Base-by-base conservation (phyloP, 495 filamentous ascomycete genomes). In the Penicillium waksmanii region DNA sequence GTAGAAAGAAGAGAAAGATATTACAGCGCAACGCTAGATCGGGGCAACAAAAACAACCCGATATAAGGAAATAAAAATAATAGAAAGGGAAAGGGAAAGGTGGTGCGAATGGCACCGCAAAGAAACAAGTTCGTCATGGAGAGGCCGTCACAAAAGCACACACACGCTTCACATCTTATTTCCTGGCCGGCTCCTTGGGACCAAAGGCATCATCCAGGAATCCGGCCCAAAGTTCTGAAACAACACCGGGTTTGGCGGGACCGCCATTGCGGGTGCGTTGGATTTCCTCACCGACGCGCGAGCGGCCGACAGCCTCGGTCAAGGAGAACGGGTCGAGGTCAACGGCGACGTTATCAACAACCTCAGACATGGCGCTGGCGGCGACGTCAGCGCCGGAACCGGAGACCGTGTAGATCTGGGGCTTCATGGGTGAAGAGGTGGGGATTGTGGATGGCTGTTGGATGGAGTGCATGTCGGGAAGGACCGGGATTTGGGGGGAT, bases 121-220 rank as follows among this genome's bases (percentile, higher is more conserved):
- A 51, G 51, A 62, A 62, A 43, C 51, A 50, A 55, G 57, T 60
- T 65, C 59, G 51, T 59, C 57, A 60, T 31, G 27, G 56, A n/a
- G 13, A 42, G 33, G 23, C 57, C 54, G 55, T 40, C 19, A 60
- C 31, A 34, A 21, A 63, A 53, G 34, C 48, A 51, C 3, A 43
- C 23, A 31, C 27, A 31, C 6, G 27, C 27, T 31, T 31, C 27
- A 31, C 27, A 31, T 31, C 27, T 31, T 31, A 31, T 9, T 31
- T 31, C 27, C 27, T 31, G 27, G 49, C 18, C 62, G 54, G 48
- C 65, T 72, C 58, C 59, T 74, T 76, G 15, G 74, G 73, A 27
- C 82, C 83, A 52, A 87, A 68, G 19, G 87, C 59, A 73, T 88
- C 85, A 56, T 88, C 85, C 56, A 87, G 52, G 23, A 88, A 74